A percentile compares a stretch with the other conserved stretches of the same genome.
These are phyloP conservation scores for Fraxinus xanthoxyloides DNA, from an alignment of 305 asterid genomes.

Conservation along the genomic window DNA sequence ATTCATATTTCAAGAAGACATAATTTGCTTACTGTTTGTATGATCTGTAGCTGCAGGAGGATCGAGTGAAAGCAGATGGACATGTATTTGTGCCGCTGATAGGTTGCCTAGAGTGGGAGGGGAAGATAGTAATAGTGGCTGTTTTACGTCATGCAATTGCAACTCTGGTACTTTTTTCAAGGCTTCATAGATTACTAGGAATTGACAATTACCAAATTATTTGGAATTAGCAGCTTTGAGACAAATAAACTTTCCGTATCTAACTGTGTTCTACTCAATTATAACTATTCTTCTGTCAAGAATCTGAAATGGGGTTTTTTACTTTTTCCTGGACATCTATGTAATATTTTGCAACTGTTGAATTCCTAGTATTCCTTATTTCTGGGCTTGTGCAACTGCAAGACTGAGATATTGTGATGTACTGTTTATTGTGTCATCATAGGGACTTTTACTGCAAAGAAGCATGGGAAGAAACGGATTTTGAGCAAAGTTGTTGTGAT, in stretches of 20 bases:
- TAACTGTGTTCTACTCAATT: neutral
- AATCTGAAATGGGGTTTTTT: neutral
- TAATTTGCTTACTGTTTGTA: slow-evolving; percentile 20
- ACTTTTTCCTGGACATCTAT: neutral
- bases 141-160: slow-evolving; percentile 79
- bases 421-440: slow-evolving; percentile 16
- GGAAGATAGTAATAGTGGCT: slow-evolving; percentile 44
- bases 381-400: neutral
- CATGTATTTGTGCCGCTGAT: slow-evolving; percentile 58
- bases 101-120: slow-evolving; percentile 65
- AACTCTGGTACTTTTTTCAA: slow-evolving; percentile 52
- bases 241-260: neutral
- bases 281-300: neutral
- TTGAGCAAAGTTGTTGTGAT: slow-evolving; percentile 44
- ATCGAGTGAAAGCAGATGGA: slow-evolving; percentile 58
- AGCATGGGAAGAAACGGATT: slow-evolving; percentile 46
- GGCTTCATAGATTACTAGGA: slow-evolving; percentile 9
- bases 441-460: slow-evolving; percentile 49
- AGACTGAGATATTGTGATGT: slow-evolving; percentile 13
- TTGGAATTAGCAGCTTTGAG: neutral
- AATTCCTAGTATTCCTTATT: neutral
- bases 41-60: slow-evolving; percentile 46
- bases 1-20: slow-evolving; percentile 1
- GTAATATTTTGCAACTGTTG: neutral
- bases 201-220: neutral